Conservation (phyloP, 768 basidiomycete species). For the Clathrus columnatus region DNA sequence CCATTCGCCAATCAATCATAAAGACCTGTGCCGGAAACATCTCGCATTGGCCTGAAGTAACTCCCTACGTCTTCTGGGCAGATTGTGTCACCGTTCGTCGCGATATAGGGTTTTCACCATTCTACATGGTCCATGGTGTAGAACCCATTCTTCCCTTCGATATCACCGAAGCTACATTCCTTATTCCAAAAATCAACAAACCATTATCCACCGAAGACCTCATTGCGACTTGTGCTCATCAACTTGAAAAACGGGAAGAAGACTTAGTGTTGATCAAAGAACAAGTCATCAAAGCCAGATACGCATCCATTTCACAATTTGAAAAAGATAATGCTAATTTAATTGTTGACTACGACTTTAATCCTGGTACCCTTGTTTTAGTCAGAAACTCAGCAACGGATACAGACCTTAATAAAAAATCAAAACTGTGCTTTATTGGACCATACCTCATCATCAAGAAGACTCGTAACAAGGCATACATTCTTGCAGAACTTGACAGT, state of each 20-base stretch:
- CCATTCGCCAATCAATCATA: slow-evolving; percentile 26
- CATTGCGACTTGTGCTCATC: slow-evolving; percentile 11
- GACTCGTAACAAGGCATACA: slow-evolving; percentile 9
- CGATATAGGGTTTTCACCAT: slow-evolving; percentile 15
- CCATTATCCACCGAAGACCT: slow-evolving; percentile 13
- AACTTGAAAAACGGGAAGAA: slow-evolving; percentile 11
- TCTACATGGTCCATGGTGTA: slow-evolving; percentile 17
- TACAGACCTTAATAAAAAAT: slow-evolving; percentile 9
- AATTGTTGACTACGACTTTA: slow-evolving; percentile 1
- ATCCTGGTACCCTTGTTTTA: slow-evolving; percentile 5
- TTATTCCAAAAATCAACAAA: slow-evolving; percentile 9
- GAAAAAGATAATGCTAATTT: slow-evolving; percentile 3
- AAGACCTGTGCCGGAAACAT: slow-evolving; percentile 27
- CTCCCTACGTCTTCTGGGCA: slow-evolving; percentile 14
- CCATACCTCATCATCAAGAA: slow-evolving; percentile 2
- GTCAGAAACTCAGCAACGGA: slow-evolving; percentile 6
- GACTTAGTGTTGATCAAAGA: slow-evolving; percentile 10
- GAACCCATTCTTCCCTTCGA: slow-evolving; percentile 27
- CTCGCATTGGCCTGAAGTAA: slow-evolving; percentile 23
- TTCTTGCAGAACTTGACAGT: slow-evolving; percentile 13
- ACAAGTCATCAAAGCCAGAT: background rate
- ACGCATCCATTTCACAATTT: slow-evolving; percentile 14
- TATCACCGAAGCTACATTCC: slow-evolving; percentile 25
- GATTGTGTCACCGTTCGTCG: slow-evolving; percentile 13
- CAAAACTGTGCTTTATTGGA: slow-evolving; percentile 8